A percentile compares a stretch with the other conserved stretches of the same genome.
phyloP scores from a whole-genome alignment of 78 protist species.

The Dictyostelium firmibasis region DNA sequence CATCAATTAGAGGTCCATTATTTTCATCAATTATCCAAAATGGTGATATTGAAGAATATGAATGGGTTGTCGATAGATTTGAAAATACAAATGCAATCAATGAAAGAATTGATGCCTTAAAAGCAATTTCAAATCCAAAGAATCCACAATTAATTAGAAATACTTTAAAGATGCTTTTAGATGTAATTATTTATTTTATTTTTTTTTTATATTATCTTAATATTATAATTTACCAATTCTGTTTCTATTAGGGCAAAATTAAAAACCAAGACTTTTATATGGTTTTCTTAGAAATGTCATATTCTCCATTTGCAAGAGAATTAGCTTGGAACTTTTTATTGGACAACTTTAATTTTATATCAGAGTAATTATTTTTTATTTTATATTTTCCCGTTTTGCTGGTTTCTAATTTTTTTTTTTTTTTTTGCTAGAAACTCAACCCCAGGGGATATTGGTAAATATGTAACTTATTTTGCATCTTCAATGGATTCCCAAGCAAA shows the following conservation, averaged over 20 bases:
- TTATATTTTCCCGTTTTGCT: neutral
- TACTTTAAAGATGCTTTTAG: conserved; percentile 24
- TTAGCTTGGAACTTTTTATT: neutral
- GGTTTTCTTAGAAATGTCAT: neutral
- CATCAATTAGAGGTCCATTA: neutral
- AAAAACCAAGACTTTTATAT: conserved; percentile 14
- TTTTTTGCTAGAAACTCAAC: neutral
- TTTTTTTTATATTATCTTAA: too few relatives aligned
- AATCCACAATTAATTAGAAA: conserved; percentile 6
- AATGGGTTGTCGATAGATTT: conserved; percentile 42
- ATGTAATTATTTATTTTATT: neutral
- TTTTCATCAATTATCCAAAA: conserved; percentile 26
- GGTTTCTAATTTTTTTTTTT: neutral
- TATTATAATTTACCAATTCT: neutral
- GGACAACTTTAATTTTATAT: neutral
- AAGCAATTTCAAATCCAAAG: conserved; percentile 15
- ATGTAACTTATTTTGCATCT: neutral
- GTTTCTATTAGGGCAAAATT: neutral
- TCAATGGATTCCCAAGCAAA: neutral
- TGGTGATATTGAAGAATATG: conserved; percentile 48
- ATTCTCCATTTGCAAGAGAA: neutral
- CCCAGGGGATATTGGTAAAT: conserved; percentile 14
- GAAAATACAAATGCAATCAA: conserved; percentile 14
- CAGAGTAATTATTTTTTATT: neutral
- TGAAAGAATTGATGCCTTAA: conserved; percentile 38